Evolutionary conservation across 129 eudicot genomes (phyloP).

Genomic region (Flaveria robusta): DNA sequence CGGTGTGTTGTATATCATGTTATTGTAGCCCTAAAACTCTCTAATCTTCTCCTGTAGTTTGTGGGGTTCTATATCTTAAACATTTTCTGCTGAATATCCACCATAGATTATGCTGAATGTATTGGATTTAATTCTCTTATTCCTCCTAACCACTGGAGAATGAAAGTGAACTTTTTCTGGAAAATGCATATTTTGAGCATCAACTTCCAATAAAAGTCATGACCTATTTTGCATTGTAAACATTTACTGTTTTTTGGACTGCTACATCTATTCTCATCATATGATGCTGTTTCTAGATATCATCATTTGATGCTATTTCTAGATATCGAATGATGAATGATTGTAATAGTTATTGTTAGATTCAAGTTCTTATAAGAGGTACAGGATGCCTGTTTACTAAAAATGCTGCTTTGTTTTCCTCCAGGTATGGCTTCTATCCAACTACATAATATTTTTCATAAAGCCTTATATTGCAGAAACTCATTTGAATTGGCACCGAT

Average conservation of each 20-base stretch:
- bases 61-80: slow-evolving; percentile 35
- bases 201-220: neutral
- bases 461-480: neutral
- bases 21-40: slow-evolving; percentile 38
- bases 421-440: slow-evolving; percentile 10
- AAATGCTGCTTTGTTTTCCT: slow-evolving; percentile 34
- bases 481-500: too few species aligned
- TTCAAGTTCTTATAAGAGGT: slow-evolving; percentile 48
- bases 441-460: neutral
- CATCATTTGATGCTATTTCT: neutral
- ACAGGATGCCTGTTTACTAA: slow-evolving; percentile 53
- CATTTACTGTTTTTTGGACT: neutral
- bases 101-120: slow-evolving; percentile 26
- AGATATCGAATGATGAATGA: neutral
- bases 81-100: slow-evolving; percentile 28
- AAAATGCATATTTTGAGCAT: slow-evolving; percentile 21
- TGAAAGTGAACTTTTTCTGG: neutral
- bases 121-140: slow-evolving; percentile 25
- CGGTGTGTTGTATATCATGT: slow-evolving; percentile 37
- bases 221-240: neutral
- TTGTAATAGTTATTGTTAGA: neutral
- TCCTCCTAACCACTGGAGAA: slow-evolving; percentile 37
- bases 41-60: slow-evolving; percentile 45
- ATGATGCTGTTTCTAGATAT: neutral
- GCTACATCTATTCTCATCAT: neutral